Conservation (phyloP, 495 filamentous ascomycete species). For the Xylaria longipes region DNA sequence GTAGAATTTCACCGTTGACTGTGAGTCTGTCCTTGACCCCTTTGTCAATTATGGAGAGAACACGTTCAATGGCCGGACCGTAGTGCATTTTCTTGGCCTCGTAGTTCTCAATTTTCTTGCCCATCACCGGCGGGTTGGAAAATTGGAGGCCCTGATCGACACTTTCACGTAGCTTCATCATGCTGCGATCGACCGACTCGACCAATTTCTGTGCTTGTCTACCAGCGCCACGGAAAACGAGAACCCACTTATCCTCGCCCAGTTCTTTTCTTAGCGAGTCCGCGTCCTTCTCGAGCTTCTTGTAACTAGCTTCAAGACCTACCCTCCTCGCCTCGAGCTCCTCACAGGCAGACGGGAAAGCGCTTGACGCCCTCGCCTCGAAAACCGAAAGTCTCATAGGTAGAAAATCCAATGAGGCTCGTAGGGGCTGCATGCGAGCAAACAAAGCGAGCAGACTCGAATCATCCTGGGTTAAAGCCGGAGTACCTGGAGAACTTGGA, state of each 20-base stretch:
- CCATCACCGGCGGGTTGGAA: constrained; percentile 67
- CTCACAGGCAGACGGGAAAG: constrained; percentile 88
- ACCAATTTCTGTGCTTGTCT: constrained; percentile 93
- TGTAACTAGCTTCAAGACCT: constrained; percentile 78
- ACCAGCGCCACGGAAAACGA: constrained; percentile 93
- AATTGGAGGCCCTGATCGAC: constrained; percentile 75
- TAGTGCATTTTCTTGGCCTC: constrained; percentile 96
- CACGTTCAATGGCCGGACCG: constrained; percentile 89
- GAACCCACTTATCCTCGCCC: constrained; percentile 92
- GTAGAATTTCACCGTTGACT: constrained; percentile 91
- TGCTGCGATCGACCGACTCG: constrained; percentile 86
- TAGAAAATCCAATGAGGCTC: constrained; percentile 92
- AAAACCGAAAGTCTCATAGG: constrained; percentile 95
- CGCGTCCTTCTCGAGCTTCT: constrained; percentile 83
- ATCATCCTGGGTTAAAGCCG: constrained; percentile 74
- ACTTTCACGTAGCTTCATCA: constrained; percentile 79
- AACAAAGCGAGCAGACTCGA: constrained; percentile 84
- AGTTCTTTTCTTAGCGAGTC: constrained; percentile 86
- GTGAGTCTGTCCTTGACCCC: constrained; percentile 89
- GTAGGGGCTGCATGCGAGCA: constrained; percentile 90
- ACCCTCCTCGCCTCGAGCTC: constrained; percentile 77
- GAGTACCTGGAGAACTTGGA: constrained; percentile 62
- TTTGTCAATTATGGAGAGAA: constrained; percentile 88
- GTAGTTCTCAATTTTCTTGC: constrained; percentile 88
- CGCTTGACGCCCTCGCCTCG: constrained; percentile 70